Evolutionary conservation across 2,329 filamentous ascomycete species (phyloP), one percentile per base, ranked within the genome.

Genomic region (Orbilia javanica): DNA sequence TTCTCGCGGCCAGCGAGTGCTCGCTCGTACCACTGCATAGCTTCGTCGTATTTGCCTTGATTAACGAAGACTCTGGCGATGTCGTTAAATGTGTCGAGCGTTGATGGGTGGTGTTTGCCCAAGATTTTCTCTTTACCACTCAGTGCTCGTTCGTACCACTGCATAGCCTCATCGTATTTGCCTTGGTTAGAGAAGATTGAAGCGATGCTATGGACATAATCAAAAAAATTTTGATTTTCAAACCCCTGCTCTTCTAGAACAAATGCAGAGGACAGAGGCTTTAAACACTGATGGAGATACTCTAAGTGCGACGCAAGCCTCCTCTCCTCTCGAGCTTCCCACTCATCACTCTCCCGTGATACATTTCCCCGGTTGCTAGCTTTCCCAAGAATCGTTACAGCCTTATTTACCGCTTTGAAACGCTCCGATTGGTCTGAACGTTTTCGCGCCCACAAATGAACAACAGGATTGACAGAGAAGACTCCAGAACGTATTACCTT

Each of bases 401-500:
- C 65, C 11, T 20, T 1, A 10, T 10, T 55, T 11, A 65, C 34
- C 25, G 20, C 3, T n/a, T 55, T 25, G 6, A 64, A 27, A 46
- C 36, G 20, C 4, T 31, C 53, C 20, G 53, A 11, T 60, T 5
- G 31, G 10, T 25, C n/a, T 60, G 18, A 27, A 42, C 53, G 53
- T 60, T 60, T 31, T 42, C 53, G 31, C n/a, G 31, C 31, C 53
- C 53, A 60, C 31, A 11, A 20, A 42, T 60, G 53, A 18, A 60
- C 53, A 42, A 60, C 53, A 39, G 53, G 53, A 27, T 60, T 31
- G 42, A 60, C 22, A 39, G 39, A 64, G 15, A 64, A 64, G n/a
- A 48, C 3, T 13, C 39, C 42, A 10, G 18, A 64, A 1, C 7
- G 4, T 11, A 50, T 52, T 62, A 62, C 42, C 18, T 34, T 70